These are phyloP conservation scores for Trichoderma citrinoviride DNA, from an alignment of 2,329 filamentous ascomycete genomes.

Conservation along the genomic window DNA sequence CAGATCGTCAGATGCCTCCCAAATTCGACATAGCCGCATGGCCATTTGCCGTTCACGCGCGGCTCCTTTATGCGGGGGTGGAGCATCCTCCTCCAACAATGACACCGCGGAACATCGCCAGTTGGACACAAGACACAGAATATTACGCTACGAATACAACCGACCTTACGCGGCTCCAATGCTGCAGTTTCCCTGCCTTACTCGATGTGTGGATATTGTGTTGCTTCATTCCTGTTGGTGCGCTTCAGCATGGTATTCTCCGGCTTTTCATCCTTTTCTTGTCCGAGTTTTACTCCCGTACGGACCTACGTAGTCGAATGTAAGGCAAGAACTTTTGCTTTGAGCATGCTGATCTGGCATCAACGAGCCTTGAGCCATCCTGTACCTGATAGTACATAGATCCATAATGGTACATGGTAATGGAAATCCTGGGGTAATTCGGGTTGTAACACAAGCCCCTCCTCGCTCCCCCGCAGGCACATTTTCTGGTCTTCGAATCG, in stretches of 20 bases:
- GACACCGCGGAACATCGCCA: neutral
- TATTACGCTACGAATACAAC: no score
- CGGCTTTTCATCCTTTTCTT: neutral
- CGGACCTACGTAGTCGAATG: neutral
- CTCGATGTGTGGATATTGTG: neutral
- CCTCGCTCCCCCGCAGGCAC: neutral
- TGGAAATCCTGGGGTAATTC: neutral
- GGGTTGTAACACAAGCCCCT: neutral
- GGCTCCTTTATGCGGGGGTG: slow-evolving; percentile 4
- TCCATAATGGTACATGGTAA: no score
- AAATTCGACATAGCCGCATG: slow-evolving; percentile 3
- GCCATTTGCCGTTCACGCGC: neutral
- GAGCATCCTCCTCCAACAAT: neutral
- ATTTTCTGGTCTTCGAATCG: neutral
- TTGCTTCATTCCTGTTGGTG: neutral
- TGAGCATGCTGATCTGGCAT: neutral
- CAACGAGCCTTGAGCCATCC: neutral
- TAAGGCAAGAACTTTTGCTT: neutral
- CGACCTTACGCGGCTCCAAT: neutral
- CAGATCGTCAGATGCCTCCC: slow-evolving; percentile 12
- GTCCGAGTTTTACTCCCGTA: neutral
- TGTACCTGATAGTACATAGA: neutral
- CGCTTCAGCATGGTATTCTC: neutral
- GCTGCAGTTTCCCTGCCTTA: neutral
- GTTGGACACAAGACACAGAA: neutral